Base-by-base conservation (phyloP, 1,284 basidiomycete genomes). In the Naganishia sp. region DNA sequence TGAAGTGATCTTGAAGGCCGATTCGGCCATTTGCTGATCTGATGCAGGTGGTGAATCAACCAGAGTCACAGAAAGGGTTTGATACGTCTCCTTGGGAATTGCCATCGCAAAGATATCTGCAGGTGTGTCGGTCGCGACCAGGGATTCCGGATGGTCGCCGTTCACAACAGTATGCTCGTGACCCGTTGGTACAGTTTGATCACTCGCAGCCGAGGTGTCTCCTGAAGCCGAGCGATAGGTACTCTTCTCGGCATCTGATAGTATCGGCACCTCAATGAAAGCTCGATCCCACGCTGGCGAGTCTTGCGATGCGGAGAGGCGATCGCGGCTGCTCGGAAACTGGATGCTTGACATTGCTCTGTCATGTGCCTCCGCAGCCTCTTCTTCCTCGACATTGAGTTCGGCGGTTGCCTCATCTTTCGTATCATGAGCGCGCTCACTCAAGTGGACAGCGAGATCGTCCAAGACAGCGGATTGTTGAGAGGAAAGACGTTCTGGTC, bases 391-490 rank as follows among this genome's bases (percentile, higher is more conserved):
- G 4, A 62, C 67, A 25, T 53, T 67, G 13, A 65, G 65, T 11
- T 65, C 43, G 13, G 50, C 66, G 11, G 61, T 52, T 15, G 63
- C 68, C 3, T 50, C 63, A 3, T 67, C 72, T 1, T 65, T 68
- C 31, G 23, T 50, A n/a, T 15, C 76, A 1, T 25, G 13, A 6
- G 25, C 56, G n/a, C 76, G 79, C 2, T 73, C 73, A 1, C 70
- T 73, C 46, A 79, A 77, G 0, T 73, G 75, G 6, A 71, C 75
- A n/a, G 70, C 73, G 55, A 69, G 71, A n/a, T 69, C 66, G 25
- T 72, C 71, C 32, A 72, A 72, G 35, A 13, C 35, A 39, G 35
- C 15, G 72, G 74, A 43, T 71, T 70, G 11, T 71, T 71, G 18
- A 67, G 69, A 11, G 67, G 72, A 11, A 72, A 72, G 2, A 67